Conservation (phyloP, 2,329 filamentous ascomycete genomes). For the Colletotrichum eremochloae region DNA sequence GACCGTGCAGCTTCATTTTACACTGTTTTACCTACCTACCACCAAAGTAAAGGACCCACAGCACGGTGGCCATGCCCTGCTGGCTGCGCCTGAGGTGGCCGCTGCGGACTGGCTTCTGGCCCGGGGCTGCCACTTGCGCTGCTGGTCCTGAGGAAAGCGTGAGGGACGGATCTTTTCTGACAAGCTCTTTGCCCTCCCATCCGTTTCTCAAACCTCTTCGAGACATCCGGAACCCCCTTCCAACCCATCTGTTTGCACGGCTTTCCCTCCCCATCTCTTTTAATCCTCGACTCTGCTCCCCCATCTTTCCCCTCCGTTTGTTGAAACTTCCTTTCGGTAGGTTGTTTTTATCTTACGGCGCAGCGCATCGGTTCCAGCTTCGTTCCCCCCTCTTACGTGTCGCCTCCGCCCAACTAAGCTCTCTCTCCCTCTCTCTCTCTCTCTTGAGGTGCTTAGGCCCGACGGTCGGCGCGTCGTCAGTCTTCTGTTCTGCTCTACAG, state of each 20-base stretch:
- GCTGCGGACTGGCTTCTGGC: constrained; percentile 5
- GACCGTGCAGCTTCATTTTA: background rate
- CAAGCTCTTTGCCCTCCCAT: constrained; percentile 45
- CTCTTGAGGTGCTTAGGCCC: constrained; percentile 14
- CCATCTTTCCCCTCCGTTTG: background rate
- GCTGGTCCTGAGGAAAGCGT: constrained; percentile 27
- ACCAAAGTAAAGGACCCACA: too few species aligned
- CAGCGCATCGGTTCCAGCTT: constrained; percentile 33
- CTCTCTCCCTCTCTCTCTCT: background rate
- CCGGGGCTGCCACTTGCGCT: constrained; percentile 23
- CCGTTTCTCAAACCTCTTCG: constrained; percentile 45
- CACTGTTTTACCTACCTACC: background rate
- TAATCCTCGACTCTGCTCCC: constrained; percentile 24
- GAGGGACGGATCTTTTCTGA: constrained; percentile 42
- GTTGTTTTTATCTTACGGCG: constrained; percentile 31
- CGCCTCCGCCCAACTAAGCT: constrained; percentile 27
- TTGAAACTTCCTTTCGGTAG: constrained; percentile 30
- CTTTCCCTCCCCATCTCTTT: constrained; percentile 40
- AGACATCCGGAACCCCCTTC: constrained; percentile 42
- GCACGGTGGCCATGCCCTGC: background rate
- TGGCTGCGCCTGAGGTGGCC: constrained; percentile 13
- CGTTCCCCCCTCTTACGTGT: constrained; percentile 37
- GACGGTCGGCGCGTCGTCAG: constrained; percentile 34
- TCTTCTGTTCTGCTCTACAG: constrained; percentile 19
- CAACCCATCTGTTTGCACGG: constrained; percentile 40